These are phyloP conservation scores for Laguncularia racemosa DNA, from an alignment of 345 rosid species.

Conservation along the genomic window DNA sequence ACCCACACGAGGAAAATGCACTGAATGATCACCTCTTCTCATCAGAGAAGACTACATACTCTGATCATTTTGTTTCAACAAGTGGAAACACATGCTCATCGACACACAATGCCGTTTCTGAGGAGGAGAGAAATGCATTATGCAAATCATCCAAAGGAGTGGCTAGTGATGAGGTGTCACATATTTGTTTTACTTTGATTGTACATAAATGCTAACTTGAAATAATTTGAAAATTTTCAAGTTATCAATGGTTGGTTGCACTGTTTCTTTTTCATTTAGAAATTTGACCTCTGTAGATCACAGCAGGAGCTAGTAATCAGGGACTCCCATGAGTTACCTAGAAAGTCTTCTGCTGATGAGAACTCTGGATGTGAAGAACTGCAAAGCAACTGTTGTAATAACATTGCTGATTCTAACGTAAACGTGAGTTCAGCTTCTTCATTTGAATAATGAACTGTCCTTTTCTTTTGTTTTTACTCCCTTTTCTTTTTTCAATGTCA, in stretches of 20 bases:
- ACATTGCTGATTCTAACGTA: conserved; percentile 32
- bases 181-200: conserved; percentile 6
- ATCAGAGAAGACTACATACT: conserved; percentile 34
- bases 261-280: conserved; percentile 26
- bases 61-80: conserved; percentile 31
- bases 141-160: conserved; percentile 15
- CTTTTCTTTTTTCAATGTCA: neutral
- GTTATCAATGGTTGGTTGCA: conserved; percentile 1
- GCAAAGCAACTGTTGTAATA: conserved; percentile 21
- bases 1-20: conserved; percentile 29
- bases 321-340: conserved; percentile 4
- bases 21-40: conserved; percentile 34
- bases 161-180: conserved; percentile 27
- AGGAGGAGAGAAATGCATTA: conserved; percentile 20
- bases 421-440: conserved; percentile 37
- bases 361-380: conserved; percentile 18
- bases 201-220: conserved; percentile 2
- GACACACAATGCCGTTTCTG: conserved; percentile 11
- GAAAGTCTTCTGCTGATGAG: conserved; percentile 1
- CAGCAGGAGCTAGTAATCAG: conserved; percentile 53
- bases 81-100: conserved; percentile 32
- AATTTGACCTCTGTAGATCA: conserved; percentile 40
- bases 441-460: conserved; percentile 4
- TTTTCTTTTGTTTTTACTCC: neutral
- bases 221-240: conserved; percentile 8